A percentile compares a stretch with the other conserved stretches of the same genome.
Conservation (phyloP, 83 land plant genomes). For the Larix sibirica region DNA sequence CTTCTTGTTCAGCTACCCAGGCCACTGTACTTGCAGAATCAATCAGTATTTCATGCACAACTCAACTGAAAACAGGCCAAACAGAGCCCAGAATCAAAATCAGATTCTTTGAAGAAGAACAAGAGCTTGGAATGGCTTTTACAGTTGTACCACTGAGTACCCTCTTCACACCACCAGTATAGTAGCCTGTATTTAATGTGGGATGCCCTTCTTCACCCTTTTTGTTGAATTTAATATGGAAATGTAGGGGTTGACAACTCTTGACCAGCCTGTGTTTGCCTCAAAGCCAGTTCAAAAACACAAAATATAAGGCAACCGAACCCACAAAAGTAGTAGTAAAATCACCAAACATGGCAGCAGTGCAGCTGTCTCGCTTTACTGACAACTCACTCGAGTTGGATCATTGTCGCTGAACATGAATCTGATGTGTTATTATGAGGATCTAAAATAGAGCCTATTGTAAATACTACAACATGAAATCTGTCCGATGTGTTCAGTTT, state of each 20-base stretch:
- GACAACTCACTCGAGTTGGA: too few species aligned
- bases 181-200: neutral
- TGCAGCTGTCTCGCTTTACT: too few species aligned
- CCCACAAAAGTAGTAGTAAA: neutral
- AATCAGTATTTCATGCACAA: neutral
- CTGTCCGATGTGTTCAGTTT: too few species aligned
- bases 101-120: neutral
- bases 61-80: neutral
- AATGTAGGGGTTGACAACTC: neutral
- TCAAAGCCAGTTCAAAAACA: neutral
- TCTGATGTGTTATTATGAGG: too few species aligned
- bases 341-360: too few species aligned
- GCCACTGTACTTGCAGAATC: neutral
- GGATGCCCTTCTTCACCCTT: neutral
- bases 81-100: neutral
- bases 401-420: too few species aligned
- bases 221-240: neutral
- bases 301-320: neutral
- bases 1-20: neutral
- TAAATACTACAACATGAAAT: too few species aligned
- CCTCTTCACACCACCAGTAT: neutral
- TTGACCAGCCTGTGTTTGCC: neutral
- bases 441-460: too few species aligned
- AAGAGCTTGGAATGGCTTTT: neutral
- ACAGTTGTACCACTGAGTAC: neutral